These are phyloP conservation scores for Pichia kudriavzevii DNA, from an alignment of 1,139 yeast genomes.

Conservation along the genomic window DNA sequence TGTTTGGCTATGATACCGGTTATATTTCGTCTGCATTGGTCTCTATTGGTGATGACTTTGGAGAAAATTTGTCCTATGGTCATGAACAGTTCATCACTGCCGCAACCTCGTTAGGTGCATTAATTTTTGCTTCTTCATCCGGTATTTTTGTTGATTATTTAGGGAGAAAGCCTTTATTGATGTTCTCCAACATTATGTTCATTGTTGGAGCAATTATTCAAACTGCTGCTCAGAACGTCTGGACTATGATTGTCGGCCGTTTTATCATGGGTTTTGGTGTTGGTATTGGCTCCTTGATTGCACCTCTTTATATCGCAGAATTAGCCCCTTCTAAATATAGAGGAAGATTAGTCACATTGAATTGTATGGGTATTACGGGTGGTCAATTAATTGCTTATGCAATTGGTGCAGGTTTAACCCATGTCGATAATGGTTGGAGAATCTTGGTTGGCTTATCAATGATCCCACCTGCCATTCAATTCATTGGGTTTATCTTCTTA, in stretches of 20 bases:
- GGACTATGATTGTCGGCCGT: slow-evolving; percentile 91
- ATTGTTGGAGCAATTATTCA: slow-evolving; percentile 79
- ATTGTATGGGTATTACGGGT: slow-evolving; percentile 73
- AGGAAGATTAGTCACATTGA: slow-evolving; percentile 70
- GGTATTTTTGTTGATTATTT: slow-evolving; percentile 73
- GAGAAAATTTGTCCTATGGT: slow-evolving; percentile 51
- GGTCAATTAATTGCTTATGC: slow-evolving; percentile 91
- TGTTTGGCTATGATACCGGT: slow-evolving; percentile 97
- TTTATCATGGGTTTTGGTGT: slow-evolving; percentile 94
- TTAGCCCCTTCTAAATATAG: slow-evolving; percentile 87
- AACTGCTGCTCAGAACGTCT: slow-evolving; percentile 67
- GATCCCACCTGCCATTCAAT: slow-evolving; percentile 78
- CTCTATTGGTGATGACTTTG: slow-evolving; percentile 69
- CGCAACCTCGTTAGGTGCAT: slow-evolving; percentile 92
- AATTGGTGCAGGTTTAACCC: slow-evolving; percentile 80
- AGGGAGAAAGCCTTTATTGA: slow-evolving; percentile 76
- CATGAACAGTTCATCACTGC: slow-evolving; percentile 86
- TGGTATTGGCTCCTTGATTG: slow-evolving; percentile 84
- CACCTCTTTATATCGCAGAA: slow-evolving; percentile 87
- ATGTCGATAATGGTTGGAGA: slow-evolving; percentile 83
- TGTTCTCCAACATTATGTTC: slow-evolving; percentile 74
- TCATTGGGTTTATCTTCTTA: slow-evolving; percentile 68
- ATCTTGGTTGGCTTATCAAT: slow-evolving; percentile 82
- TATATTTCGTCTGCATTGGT: slow-evolving; percentile 90
- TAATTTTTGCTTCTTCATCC: slow-evolving; percentile 67